phyloP scores from a whole-genome alignment of 495 filamentous ascomycete species.

The Annulohypoxylon maeteangense region DNA sequence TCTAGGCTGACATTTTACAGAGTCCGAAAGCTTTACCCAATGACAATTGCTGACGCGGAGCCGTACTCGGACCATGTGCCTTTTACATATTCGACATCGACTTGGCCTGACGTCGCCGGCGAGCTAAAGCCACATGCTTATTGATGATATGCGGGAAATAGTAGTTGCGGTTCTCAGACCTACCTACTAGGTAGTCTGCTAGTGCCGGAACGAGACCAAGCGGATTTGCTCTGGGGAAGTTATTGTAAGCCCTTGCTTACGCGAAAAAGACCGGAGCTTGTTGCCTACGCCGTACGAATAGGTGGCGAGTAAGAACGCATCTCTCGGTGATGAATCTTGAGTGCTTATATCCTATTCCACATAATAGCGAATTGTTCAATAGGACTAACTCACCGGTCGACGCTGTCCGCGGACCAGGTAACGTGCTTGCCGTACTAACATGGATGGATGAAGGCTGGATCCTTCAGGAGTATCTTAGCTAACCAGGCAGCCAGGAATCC shows the following conservation, averaged over 20 bases:
- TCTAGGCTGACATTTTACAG: not conserved
- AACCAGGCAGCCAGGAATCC: not conserved
- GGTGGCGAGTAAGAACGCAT: not conserved
- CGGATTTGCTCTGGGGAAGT: constrained; percentile 15
- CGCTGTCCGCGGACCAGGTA: constrained; percentile 3
- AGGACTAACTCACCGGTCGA: constrained; percentile 2
- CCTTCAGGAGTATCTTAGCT: constrained; percentile 30
- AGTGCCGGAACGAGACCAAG: constrained; percentile 10
- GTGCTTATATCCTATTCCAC: constrained; percentile 4
- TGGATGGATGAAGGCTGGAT: constrained; percentile 27
- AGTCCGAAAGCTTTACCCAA: not conserved
- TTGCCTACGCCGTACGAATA: constrained; percentile 17
- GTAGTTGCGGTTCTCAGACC: not conserved
- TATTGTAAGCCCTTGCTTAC: constrained; percentile 14
- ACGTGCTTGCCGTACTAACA: constrained; percentile 24
- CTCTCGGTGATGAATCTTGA: constrained; percentile 6
- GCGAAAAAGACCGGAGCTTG: constrained; percentile 14
- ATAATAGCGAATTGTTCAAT: constrained; percentile 13
- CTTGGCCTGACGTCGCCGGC: constrained; percentile 5
- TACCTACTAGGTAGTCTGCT: too few species aligned
- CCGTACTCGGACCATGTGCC: not conserved
- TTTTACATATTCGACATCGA: constrained; percentile 4
- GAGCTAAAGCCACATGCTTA: not conserved
- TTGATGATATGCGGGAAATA: not conserved
- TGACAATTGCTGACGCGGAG: constrained; percentile 2